A percentile compares a stretch with the other conserved stretches of the same genome.
Evolutionary conservation across 208 protist genomes (phyloP).

Genomic region (Angomonas ambiguus): DNA sequence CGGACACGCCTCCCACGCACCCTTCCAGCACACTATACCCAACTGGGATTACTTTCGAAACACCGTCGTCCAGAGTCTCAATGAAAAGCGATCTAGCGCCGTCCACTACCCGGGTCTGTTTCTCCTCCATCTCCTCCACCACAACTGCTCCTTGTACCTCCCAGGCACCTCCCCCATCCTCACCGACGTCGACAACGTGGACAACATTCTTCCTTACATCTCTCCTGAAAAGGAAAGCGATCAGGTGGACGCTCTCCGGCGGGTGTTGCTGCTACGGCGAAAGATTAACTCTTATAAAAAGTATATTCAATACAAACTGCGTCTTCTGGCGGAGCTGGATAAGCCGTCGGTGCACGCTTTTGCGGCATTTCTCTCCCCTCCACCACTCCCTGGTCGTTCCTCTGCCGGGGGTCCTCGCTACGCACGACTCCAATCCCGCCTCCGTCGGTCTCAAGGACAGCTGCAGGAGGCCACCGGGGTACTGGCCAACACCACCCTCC

Average conservation of each 20-base stretch:
- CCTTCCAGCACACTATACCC: too few relatives aligned
- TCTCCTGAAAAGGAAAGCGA: slow-evolving; percentile 42
- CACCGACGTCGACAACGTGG: slow-evolving; percentile 58
- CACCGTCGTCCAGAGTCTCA: not conserved
- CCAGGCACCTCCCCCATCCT: slow-evolving; percentile 21
- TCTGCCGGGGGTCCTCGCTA: not conserved
- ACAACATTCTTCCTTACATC: slow-evolving; percentile 57
- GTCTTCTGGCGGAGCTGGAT: slow-evolving; percentile 37
- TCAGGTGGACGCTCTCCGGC: slow-evolving; percentile 58
- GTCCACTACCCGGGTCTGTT: not conserved
- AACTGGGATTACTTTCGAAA: not conserved
- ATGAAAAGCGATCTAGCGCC: too few relatives aligned
- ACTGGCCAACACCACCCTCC: slow-evolving; percentile 54
- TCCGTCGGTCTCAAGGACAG: slow-evolving; percentile 22
- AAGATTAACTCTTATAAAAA: slow-evolving; percentile 39
- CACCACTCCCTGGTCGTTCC: not conserved
- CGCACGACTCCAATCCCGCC: not conserved
- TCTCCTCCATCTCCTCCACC: not conserved
- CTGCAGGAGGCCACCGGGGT: slow-evolving; percentile 41
- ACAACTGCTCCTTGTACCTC: not conserved
- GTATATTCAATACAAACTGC: slow-evolving; percentile 45
- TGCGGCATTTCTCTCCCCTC: slow-evolving; percentile 24
- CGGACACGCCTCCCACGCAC: not conserved
- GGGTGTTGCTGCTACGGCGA: slow-evolving; percentile 51
- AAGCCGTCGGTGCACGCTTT: slow-evolving; percentile 28